Base-by-base conservation (phyloP, 805 yeast species). In the Yamadazyma paraphyllophila region DNA sequence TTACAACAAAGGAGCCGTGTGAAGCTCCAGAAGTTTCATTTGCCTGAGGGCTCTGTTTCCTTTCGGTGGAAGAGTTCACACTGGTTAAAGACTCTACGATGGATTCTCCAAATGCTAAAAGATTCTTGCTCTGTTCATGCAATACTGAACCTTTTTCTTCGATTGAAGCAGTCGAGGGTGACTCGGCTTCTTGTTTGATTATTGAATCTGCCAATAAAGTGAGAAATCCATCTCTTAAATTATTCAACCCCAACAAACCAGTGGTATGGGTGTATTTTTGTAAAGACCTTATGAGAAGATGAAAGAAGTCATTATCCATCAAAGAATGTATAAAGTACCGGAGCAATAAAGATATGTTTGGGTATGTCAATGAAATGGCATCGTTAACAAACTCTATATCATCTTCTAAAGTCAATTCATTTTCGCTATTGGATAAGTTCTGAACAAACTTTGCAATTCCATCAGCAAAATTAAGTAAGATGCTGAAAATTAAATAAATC, bases 191-290 rank as follows among this genome's bases (percentile, higher is more conserved):
- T 27, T 55, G 55, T 26, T 48, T 45, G 8, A 58, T 55, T 11
- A 62, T 60, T 4, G 63, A 60, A 15, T 51, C 56, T 0, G 73
- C 58, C 15, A 70, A 49, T 24, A 66, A 49, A 29, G 43, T 34
- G 11, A 71, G 52, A 13, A 68, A 50, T 0, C 79, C 77, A 55
- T 88, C 86, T 40, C 96, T 68, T 16, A 83, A 69, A 0, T 67
- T 69, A 1, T 62, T 57, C 10, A 85, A 59, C 0, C 81, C 82
- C n/a, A 90, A 62, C 12, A 88, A 66, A 0, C 97, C 97, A 0
- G 91, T 77, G 0, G 91, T 81, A 59, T 89, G 96, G 6, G 96
- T 81, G 40, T 88, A 71, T 51, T 84, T 83, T 60, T 92, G 97
- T 7, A 88, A 72, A 0, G 95, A 77, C 33, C 96, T 70, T 2